phyloP scores from a whole-genome alignment of 2,329 filamentous ascomycete species.

The Exophiala sideris region DNA sequence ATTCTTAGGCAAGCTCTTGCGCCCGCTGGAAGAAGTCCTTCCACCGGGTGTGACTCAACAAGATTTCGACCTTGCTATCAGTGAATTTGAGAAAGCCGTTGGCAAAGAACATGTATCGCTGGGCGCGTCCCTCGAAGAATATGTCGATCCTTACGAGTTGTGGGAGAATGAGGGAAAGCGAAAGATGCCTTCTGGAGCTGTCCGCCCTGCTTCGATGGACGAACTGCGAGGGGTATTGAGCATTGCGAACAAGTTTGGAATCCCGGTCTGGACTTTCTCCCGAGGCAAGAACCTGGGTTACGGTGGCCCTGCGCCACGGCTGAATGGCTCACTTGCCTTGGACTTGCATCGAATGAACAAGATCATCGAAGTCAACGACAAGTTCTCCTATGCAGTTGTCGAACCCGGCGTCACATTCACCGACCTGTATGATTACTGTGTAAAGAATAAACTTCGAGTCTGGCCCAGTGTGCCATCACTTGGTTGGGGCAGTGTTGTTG shows the following conservation, averaged over 20 bases:
- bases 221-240: conserved; percentile 18
- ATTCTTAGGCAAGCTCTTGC: conserved; percentile 7
- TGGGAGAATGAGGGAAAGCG: conserved; percentile 20
- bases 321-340: conserved; percentile 45
- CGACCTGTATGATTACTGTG: conserved; percentile 44
- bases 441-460: conserved; percentile 38
- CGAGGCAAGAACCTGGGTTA: conserved; percentile 35
- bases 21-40: conserved; percentile 12
- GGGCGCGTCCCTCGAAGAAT: conserved; percentile 15
- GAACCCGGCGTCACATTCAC: conserved; percentile 48
- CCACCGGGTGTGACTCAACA: conserved; percentile 16
- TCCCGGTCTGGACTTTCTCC: conserved; percentile 27
- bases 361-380: conserved; percentile 35
- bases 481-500: conserved; percentile 50
- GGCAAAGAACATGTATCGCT: conserved; percentile 11
- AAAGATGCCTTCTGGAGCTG: conserved; percentile 20
- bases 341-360: conserved; percentile 40
- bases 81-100: conserved; percentile 10
- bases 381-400: conserved; percentile 34
- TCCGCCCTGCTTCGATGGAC: conserved; percentile 17
- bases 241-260: conserved; percentile 21
- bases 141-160: conserved; percentile 22
- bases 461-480: conserved; percentile 50
- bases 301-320: conserved; percentile 48
- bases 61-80: conserved; percentile 10